Evolutionary conservation across 1,139 yeast species (phyloP), one percentile per base, ranked within the genome.

Genomic region (Hyphopichia khmerensis): DNA sequence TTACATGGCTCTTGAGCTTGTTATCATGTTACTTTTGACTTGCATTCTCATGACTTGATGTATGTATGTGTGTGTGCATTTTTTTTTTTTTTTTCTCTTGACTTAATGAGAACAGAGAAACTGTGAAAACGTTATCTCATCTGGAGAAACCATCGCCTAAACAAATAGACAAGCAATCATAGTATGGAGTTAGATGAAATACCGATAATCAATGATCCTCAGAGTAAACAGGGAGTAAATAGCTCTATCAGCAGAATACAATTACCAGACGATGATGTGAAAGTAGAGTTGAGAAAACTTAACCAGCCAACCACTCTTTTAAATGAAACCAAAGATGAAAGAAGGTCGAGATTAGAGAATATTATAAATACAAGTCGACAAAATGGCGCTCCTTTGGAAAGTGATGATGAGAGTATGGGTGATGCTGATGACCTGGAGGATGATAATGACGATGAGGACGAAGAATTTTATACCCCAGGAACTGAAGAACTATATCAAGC

Each of bases 381-480:
- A 8, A 8, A 21, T 8, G 36, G 19, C 15, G n/a, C n/a, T n/a
- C n/a, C n/a, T n/a, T 8, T 50, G 14, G 53, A 45, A 11, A 62
- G 53, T 14, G 67, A 52, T 3, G 66, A 53, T 1, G 75, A 65
- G 1, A 74, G 63, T 3, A 84, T 77, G 3, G 86, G 86, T 19
- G 95, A 85, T n/a, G n/a, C n/a, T n/a, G n/a, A n/a, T n/a, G 36
- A 33, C 15, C 7, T 50, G 14, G 53, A 45, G 10, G 62, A 53
- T 14, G 67, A 52, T 3, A 66, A 53, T 1, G 75, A 65, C 1
- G 74, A 63, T 3, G 84, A 77, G 3, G 86, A 86, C 18, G 95
- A 85, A 45, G 96, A 87, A 46, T 89, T 86, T 56, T 89, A 83
- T 56, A 89, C 96, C 0, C 95, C 95, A 0, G 96, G 96, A 0